Conservation (phyloP, 805 yeast genomes). For the Hanseniaspora singularis region DNA sequence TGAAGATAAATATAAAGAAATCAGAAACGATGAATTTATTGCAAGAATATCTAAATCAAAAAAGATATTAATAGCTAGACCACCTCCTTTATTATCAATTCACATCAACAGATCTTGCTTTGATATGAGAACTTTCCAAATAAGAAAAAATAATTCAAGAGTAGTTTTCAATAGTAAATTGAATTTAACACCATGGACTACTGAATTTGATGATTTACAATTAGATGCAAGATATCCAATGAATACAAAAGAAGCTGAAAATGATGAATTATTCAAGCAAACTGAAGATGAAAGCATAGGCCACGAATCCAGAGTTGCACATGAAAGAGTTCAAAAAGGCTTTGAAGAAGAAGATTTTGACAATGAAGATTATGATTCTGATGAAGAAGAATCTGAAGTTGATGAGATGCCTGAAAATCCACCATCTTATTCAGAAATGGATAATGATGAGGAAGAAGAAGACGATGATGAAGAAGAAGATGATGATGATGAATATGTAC, state of each 20-base stretch:
- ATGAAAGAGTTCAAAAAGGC: constrained; percentile 25
- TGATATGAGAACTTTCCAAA: constrained; percentile 72
- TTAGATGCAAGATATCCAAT: constrained; percentile 70
- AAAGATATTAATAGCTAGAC: constrained; percentile 66
- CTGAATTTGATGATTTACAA: constrained; percentile 56
- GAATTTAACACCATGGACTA: constrained; percentile 57
- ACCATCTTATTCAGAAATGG: constrained; percentile 10
- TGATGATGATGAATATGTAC: constrained; percentile 13
- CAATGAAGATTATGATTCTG: constrained; percentile 28
- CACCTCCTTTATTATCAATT: constrained; percentile 70
- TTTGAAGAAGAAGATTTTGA: constrained; percentile 28
- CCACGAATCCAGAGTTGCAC: constrained; percentile 16
- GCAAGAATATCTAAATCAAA: constrained; percentile 71
- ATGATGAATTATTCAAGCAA: constrained; percentile 19
- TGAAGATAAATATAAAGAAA: constrained; percentile 62
- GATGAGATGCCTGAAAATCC: constrained; percentile 13
- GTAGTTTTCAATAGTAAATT: constrained; percentile 65
- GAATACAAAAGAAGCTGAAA: constrained; percentile 45
- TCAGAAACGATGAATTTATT: constrained; percentile 64
- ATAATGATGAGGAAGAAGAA: constrained; percentile 14
- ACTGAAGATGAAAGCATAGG: constrained; percentile 27
- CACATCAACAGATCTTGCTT: constrained; percentile 91
- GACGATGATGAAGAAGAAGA: constrained; percentile 18
- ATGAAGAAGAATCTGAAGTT: constrained; percentile 20
- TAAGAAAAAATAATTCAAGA: constrained; percentile 70